A percentile compares a stretch with the other conserved stretches of the same genome.
These are phyloP conservation scores for Moesziomyces aphidis DNA, from an alignment of 1,284 basidiomycete genomes.

Conservation along the genomic window DNA sequence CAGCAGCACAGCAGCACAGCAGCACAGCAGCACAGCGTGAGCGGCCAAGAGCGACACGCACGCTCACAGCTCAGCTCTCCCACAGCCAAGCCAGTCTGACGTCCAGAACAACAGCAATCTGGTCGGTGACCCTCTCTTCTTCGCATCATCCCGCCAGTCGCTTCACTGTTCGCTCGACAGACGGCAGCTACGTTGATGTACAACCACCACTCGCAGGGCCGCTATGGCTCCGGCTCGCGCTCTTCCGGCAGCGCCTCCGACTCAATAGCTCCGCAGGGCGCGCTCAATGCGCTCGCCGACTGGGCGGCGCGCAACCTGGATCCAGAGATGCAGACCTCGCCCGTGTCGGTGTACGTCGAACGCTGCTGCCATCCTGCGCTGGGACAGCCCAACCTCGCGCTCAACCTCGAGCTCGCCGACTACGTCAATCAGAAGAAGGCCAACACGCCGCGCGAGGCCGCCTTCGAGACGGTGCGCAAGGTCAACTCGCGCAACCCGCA, in stretches of 20 bases:
- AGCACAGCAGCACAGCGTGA: not conserved
- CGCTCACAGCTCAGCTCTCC: not conserved
- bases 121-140: not conserved
- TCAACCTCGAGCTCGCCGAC: slow-evolving; percentile 93
- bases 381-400: slow-evolving; percentile 88
- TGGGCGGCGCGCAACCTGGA: slow-evolving; percentile 61
- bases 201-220: slow-evolving; percentile 43
- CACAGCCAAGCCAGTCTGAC: not conserved
- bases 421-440: slow-evolving; percentile 95
- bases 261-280: slow-evolving; percentile 40
- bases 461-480: slow-evolving; percentile 82
- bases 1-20: not conserved
- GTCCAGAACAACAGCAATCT: not conserved
- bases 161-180: not conserved
- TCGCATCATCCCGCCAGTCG: not conserved
- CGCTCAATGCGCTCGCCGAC: slow-evolving; percentile 52
- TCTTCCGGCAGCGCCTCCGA: slow-evolving; percentile 19
- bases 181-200: slow-evolving; percentile 22
- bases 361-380: slow-evolving; percentile 89
- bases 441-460: slow-evolving; percentile 93
- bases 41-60: too few relatives aligned
- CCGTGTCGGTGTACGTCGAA: slow-evolving; percentile 67
- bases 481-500: slow-evolving; percentile 92
- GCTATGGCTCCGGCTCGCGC: slow-evolving; percentile 31
- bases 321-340: slow-evolving; percentile 47